Evolutionary conservation across 129 eudicot genomes (phyloP), one percentile per base, ranked within the genome.

Genomic region (Lonicera japonica): DNA sequence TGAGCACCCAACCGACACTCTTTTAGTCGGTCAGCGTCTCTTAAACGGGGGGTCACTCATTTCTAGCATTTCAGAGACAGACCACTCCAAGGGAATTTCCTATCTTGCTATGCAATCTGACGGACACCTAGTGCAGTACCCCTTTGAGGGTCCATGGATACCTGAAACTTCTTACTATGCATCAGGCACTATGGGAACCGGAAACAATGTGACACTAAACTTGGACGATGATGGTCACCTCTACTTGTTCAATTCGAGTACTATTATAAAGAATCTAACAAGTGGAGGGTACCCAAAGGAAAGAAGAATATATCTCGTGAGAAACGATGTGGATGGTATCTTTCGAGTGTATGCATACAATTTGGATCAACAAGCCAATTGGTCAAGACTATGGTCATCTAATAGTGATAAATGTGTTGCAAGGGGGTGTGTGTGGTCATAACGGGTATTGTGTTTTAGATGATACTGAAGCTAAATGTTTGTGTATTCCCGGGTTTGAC

Each of bases 101-200:
- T 45, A 23, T 8, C 86, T 84, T 24, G 5, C 0, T 0, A 80
- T 84, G 90, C 86, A 84, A 71, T 7, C 0, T 1, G 86, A 84
- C 54, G 86, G 86, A 4, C 16, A 80, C 66, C 90, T 83, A 12
- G 83, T 77, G 25, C 60, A 36, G 52, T 80, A 80, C 36, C 86
- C 90, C 7, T 18, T 54, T 2, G 57, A 45, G 1, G 14, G 54
- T 38, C 21, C 63, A 1, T 50, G 56, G 23, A 2, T 2, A 5
- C n/a, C 18, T 4, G 21, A 0, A 8, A 6, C 16, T 23, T 21
- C 77, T 56, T 77, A 73, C 39, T 81, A 64, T 61, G 45, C 55
- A 13, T 4, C 71, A 19, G 17, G 2, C 34, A 74, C 80, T 0
- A 0, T 0, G 21, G 64, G 25, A 29, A 12, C 20, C 0, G 71